phyloP scores from a whole-genome alignment of 768 basidiomycete genomes.

The Boletus reticulatus region DNA sequence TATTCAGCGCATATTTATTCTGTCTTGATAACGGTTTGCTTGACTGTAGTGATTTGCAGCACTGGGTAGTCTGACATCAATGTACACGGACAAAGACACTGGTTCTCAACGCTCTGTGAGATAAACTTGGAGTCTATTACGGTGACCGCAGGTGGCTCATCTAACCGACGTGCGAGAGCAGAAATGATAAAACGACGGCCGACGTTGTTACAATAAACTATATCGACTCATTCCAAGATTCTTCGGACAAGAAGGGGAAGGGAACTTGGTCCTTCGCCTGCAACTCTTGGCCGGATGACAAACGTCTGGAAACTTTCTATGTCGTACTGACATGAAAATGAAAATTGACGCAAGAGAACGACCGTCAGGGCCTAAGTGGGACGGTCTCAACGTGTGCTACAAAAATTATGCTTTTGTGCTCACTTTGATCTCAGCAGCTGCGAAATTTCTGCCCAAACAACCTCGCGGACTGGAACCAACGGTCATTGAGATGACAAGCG shows the following conservation, averaged over 20 bases:
- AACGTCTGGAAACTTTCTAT: constrained; percentile 68
- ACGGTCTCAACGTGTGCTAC: constrained; percentile 5
- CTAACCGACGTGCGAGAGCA: background rate
- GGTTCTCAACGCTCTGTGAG: background rate
- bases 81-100: background rate
- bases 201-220: background rate
- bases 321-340: constrained; percentile 47
- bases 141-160: too few species aligned
- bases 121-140: background rate
- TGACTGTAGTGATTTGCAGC: constrained; percentile 2
- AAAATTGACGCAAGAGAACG: constrained; percentile 53
- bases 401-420: constrained; percentile 18
- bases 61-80: constrained; percentile 1
- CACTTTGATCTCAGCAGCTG: constrained; percentile 60
- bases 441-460: constrained; percentile 60
- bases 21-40: constrained; percentile 9
- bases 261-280: constrained; percentile 51
- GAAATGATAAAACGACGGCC: background rate
- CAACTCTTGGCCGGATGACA: constrained; percentile 58
- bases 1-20: constrained; percentile 27
- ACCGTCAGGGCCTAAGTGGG: constrained; percentile 38
- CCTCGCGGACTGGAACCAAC: constrained; percentile 46
- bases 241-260: constrained; percentile 50
- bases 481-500: constrained; percentile 9
- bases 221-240: constrained; percentile 16